Evolutionary conservation across 108 stramenopile species (phyloP), one percentile per base, ranked within the genome.

Genomic region (Aurantiochytrium sp.): DNA sequence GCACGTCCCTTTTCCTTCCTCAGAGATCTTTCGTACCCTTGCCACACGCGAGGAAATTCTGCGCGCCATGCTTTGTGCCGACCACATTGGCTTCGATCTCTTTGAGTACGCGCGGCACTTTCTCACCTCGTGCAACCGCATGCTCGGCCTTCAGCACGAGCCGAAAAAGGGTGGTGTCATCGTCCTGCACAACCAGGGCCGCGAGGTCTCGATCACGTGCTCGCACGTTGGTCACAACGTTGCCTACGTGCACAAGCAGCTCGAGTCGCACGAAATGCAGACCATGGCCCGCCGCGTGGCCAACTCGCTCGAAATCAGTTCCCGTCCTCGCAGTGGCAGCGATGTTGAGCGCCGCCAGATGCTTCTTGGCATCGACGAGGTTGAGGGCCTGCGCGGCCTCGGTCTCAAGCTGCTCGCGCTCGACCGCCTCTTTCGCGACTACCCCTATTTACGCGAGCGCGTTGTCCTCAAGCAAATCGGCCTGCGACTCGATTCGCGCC

Each of bases 141-240:
- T 95, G 42, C 90, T 95, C 59, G 94, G 94, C 89, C 92, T 97
- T 72, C 96, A 96, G 12, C 95, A 97, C 93, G 92, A 96, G 6
- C 92, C 93, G 29, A 96, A 97, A 14, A 95, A 95, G 6, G 95
- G 96, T 88, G 96, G 76, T 23, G 76, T 83, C 69, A 88, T 96
- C 35, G 95, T 95, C 28, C 95, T 99, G 47, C 96, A 97, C 87
- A 96, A 96, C 72, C 96, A 97, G 90, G 98, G 98, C 57, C 92
- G 98, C 5, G 95, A 97, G 87, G 97, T 99, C 21, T 91, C 95
- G 64, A 95, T 99, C 51, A 97, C 97, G 23, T 97, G 96, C 92
- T 97, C 98, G 59, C 98, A 99, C 92, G 98, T 97, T 44, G 98
- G 98, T 59, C 94, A 98, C 35, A 97, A 99, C 88, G 95, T 97